phyloP scores from a whole-genome alignment of 192 early-diverging fungal genomes.

The Glomus cerebriforme region DNA sequence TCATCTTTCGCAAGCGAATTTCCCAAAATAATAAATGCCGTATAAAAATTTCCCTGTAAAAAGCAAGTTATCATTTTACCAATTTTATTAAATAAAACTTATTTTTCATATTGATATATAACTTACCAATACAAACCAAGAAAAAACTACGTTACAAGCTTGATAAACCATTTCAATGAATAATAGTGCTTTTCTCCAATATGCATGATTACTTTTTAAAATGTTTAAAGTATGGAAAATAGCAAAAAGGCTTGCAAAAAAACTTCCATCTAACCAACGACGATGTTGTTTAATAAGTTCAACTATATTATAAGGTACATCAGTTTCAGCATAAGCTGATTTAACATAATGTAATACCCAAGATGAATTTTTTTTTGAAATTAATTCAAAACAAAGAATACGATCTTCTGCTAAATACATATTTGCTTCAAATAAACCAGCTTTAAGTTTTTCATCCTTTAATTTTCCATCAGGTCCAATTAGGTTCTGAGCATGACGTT shows the following conservation, averaged over 20 bases:
- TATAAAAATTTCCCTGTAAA: slow-evolving; percentile 78
- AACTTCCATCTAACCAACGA: slow-evolving; percentile 93
- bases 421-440: slow-evolving; percentile 72
- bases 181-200: slow-evolving; percentile 70
- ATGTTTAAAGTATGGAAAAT: slow-evolving; percentile 76
- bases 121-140: slow-evolving; percentile 87
- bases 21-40: slow-evolving; percentile 84
- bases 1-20: slow-evolving; percentile 44
- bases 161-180: slow-evolving; percentile 83
- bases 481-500: slow-evolving; percentile 43
- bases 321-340: slow-evolving; percentile 74
- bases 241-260: slow-evolving; percentile 90
- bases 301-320: slow-evolving; percentile 73
- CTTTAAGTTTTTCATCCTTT: slow-evolving; percentile 35
- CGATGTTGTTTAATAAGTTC: slow-evolving; percentile 96
- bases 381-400: slow-evolving; percentile 81
- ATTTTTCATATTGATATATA: slow-evolving; percentile 40
- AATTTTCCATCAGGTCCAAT: no score
- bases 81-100: neutral
- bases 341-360: slow-evolving; percentile 78
- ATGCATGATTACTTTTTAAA: slow-evolving; percentile 73
- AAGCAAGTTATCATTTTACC: slow-evolving; percentile 25
- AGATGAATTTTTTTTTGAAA: slow-evolving; percentile 66
- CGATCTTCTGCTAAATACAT: slow-evolving; percentile 85
- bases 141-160: slow-evolving; percentile 76